Evolutionary conservation across 176 grass and related monocot species (phyloP).

Genomic region (Carex kokanica): DNA sequence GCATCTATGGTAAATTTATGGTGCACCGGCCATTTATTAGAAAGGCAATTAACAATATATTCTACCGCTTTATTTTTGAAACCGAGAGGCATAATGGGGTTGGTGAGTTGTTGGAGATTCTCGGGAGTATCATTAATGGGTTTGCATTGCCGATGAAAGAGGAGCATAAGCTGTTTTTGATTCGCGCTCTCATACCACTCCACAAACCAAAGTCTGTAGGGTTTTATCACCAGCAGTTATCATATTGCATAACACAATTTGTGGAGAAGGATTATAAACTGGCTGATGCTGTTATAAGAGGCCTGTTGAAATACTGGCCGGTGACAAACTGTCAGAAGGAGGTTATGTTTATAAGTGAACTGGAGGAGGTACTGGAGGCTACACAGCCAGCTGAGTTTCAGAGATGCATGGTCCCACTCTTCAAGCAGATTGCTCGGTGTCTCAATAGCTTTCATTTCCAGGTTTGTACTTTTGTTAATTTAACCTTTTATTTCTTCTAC

Average conservation of each 20-base stretch:
- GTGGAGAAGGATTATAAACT: conserved; percentile 96
- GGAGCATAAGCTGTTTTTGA: conserved; percentile 84
- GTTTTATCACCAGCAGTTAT: conserved; percentile 78
- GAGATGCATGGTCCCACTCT: conserved; percentile 75
- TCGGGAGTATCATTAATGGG: conserved; percentile 91
- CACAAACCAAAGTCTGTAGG: conserved; percentile 80
- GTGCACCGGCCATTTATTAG: conserved; percentile 82
- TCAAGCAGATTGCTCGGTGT: conserved; percentile 85
- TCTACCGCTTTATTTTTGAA: conserved; percentile 89
- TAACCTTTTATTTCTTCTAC: not conserved
- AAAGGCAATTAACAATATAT: conserved; percentile 85
- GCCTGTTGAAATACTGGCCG: conserved; percentile 84
- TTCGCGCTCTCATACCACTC: conserved; percentile 63
- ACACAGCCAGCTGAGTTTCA: conserved; percentile 77
- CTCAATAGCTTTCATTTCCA: conserved; percentile 90
- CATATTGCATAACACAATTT: conserved; percentile 84
- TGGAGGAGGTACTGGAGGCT: conserved; percentile 84
- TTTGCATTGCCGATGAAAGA: conserved; percentile 91
- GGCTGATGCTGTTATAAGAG: conserved; percentile 69
- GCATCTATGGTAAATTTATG: conserved; percentile 94
- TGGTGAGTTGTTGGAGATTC: conserved; percentile 75
- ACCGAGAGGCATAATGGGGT: conserved; percentile 74
- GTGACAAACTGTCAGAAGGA: conserved; percentile 95
- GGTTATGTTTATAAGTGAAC: conserved; percentile 72
- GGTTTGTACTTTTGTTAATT: conserved; percentile 33